Conservation (phyloP, 2,329 filamentous ascomycete species). For the Xylaria sp. region DNA sequence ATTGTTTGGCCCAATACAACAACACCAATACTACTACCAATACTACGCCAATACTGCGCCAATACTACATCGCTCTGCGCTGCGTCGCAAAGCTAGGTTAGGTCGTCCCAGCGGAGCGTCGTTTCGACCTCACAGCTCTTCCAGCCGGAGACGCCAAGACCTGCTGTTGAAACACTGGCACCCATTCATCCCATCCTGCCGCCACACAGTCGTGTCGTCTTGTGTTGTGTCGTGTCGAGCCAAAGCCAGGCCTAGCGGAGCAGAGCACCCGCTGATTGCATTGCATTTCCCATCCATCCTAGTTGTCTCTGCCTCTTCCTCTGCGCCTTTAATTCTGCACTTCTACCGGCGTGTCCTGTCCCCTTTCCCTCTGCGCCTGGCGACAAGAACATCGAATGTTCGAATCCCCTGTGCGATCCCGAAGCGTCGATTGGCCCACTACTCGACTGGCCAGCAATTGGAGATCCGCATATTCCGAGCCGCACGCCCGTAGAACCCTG, state of each 20-base stretch:
- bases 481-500: constrained; percentile 35
- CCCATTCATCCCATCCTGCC: constrained; percentile 32
- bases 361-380: constrained; percentile 11
- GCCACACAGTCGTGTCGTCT: constrained; percentile 29
- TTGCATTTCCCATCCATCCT: background rate
- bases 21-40: background rate
- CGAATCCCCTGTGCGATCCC: constrained; percentile 28
- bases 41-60: too few species aligned
- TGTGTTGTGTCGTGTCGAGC: constrained; percentile 27
- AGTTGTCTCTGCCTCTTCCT: constrained; percentile 22
- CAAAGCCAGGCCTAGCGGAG: constrained; percentile 29
- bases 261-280: constrained; percentile 14
- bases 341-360: background rate
- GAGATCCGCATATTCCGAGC: constrained; percentile 36
- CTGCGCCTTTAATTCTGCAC: constrained; percentile 14
- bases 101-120: constrained; percentile 28
- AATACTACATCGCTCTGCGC: constrained; percentile 10
- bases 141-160: constrained; percentile 42
- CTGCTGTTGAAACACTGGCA: constrained; percentile 43
- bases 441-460: constrained; percentile 26
- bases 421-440: constrained; percentile 38
- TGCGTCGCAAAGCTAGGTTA: background rate
- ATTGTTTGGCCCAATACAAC: constrained; percentile 3
- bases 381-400: constrained; percentile 38
- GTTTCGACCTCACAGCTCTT: constrained; percentile 45